Evolutionary conservation across 192 early-diverging fungal genomes (phyloP), one percentile per base, ranked within the genome.

Genomic region (Coemansia sp.): DNA sequence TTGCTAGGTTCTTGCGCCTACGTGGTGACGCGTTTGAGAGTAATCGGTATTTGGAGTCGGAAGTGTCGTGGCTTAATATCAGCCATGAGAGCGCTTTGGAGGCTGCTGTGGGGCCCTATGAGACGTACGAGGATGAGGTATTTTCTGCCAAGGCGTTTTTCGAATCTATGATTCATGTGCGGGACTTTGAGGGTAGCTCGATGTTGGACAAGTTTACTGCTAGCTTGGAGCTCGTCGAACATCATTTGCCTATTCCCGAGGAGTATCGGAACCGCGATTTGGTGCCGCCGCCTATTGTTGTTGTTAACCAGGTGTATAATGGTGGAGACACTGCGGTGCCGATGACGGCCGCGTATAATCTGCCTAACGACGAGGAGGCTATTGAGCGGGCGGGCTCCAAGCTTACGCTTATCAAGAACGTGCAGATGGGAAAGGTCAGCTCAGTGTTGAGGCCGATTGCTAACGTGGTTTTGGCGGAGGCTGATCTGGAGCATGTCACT

Each of bases 361-460:
- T 93, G 64, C 92, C 92, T 15, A 93, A 93, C 68, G 90, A 93
- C 62, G 90, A 93, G 81, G 87, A 85, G 8, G 89, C 90, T 27
- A 90, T 93, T 74, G 87, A 87, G 66, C 72, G 81, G 10, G 90
- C 74, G 0, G 92, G 92, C 1, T 89, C 88, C 47, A 90, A 90
- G 65, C 80, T 93, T 31, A 90, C 91, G 2, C 69, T 93, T 61
- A 93, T 93, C 65, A 91, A 90, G 81, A 93, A 91, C 69, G 90
- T 91, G 50, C 92, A 93, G 74, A 76, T 90, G 68, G 87, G 89
- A 36, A 91, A 93, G 67, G 88, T 91, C 62, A 70, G 76, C 60
- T 87, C 87, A 20, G 90, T 92, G 16, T 78, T 91, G 24, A 22
- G 47, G 0, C 90, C 92, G 0, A 93, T 91, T 72, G 89, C 90